Conservation (phyloP, 208 protist species). For the Acanthamoeba lugdunensis region DNA sequence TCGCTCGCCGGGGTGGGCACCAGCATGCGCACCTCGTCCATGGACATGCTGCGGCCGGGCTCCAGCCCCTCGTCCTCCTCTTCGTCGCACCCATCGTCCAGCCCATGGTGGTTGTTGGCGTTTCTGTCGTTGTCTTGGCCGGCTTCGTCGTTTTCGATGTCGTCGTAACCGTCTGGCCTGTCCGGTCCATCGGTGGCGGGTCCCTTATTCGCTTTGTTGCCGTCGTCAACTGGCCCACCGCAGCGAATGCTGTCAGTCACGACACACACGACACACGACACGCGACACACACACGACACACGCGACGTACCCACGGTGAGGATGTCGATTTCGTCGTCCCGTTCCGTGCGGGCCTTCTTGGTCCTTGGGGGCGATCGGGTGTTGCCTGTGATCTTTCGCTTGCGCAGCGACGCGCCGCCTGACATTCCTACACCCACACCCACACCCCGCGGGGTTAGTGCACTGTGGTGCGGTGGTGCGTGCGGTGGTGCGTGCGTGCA, state of each 20-base stretch:
- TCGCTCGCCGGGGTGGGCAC: neutral
- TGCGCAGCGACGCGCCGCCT: neutral
- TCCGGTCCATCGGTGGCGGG: neutral
- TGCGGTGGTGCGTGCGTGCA: neutral
- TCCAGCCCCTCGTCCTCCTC: neutral
- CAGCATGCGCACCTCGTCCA: slow-evolving; percentile 21
- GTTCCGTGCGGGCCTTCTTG: neutral
- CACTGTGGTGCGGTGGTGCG: no score
- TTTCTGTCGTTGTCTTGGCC: neutral
- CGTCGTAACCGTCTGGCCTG: neutral
- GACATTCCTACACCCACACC: no score
- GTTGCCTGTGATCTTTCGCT: neutral
- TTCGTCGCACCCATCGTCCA: neutral
- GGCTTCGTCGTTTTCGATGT: neutral
- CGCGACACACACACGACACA: neutral
- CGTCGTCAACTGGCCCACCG: no score
- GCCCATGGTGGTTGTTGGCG: neutral
- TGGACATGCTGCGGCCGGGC: neutral
- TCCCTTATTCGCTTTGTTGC: neutral
- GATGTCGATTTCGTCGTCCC: slow-evolving; percentile 18
- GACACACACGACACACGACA: neutral
- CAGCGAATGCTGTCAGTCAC: no score
- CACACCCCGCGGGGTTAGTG: no score
- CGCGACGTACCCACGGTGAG: neutral
- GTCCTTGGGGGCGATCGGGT: neutral